phyloP scores from a whole-genome alignment of 2,329 filamentous ascomycete species.

The Colletotrichum sp. region DNA sequence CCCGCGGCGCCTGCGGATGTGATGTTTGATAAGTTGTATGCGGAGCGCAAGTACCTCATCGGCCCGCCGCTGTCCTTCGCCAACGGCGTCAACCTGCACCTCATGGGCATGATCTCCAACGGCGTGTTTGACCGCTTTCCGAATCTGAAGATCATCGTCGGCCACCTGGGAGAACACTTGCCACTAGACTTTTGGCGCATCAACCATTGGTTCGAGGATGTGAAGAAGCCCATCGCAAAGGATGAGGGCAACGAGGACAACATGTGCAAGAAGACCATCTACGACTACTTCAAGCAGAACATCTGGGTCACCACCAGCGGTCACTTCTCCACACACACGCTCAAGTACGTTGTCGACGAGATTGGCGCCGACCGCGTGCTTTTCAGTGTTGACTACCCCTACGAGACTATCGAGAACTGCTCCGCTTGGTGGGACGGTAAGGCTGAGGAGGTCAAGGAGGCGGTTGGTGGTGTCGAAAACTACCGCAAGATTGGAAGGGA shows the following conservation, averaged over 20 bases:
- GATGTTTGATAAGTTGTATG: constrained; percentile 63
- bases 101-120: constrained; percentile 55
- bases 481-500: constrained; percentile 45
- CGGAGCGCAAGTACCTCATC: constrained; percentile 62
- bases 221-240: constrained; percentile 55
- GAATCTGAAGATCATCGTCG: constrained; percentile 49
- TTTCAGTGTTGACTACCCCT: constrained; percentile 60
- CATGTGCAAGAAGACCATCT: constrained; percentile 51
- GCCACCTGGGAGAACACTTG: constrained; percentile 54
- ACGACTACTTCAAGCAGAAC: constrained; percentile 59
- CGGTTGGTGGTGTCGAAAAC: constrained; percentile 27
- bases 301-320: constrained; percentile 63
- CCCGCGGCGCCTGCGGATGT: constrained; percentile 62
- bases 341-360: constrained; percentile 54
- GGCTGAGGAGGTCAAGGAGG: constrained; percentile 23
- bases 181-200: constrained; percentile 56
- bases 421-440: constrained; percentile 46
- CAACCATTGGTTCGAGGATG: constrained; percentile 61
- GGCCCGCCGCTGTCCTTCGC: constrained; percentile 65
- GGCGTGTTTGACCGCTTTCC: constrained; percentile 56
- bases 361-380: constrained; percentile 54
- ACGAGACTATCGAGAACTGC: constrained; percentile 48
- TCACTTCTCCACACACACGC: constrained; percentile 57
- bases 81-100: constrained; percentile 62
- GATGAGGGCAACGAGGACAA: constrained; percentile 16